Evolutionary conservation across 192 early-diverging fungal genomes (phyloP), one percentile per base, ranked within the genome.

Genomic region (Chytriomyces sp.): DNA sequence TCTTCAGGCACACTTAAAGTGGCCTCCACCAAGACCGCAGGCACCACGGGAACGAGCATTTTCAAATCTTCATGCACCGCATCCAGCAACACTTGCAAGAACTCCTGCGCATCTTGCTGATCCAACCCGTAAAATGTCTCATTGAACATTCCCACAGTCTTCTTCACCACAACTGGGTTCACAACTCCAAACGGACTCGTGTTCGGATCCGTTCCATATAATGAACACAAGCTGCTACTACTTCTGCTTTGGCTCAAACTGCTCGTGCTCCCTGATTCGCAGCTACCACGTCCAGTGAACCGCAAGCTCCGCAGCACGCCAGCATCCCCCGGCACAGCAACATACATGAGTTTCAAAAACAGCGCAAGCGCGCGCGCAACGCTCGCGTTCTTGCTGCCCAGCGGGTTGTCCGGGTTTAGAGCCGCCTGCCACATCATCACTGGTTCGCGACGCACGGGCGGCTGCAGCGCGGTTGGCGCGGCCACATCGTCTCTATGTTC

Each of bases 101-200:
- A 95, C 75, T 95, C 94, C 61, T 95, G 93, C 0, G 93, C 91
- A 77, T 96, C 94, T n/a, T 96, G 92, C 74, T 96, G 94, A 39
- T 94, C 92, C 39, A 82, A 83, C 12, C 90, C 90, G 31, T 77
- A 79, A 68, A 93, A 96, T 61, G 91, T 12, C 92, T 84, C 3
- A 88, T 88, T 64, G 49, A 52, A 73, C 12, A 49, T 4, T 22
- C 39, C 52, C 1, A 55, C 40, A 22, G 41, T 34, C 10, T 26
- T 39, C 33, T 73, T 64, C 49, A 63, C 22, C 26, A 41, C n/a
- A 49, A 19, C 19, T 57, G 37, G 28, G 19, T 59, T 34, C 54
- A 59, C 36, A 72, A 37, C 22, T 22, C 14, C 49, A 26, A 22
- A 12, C 14, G 12, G 5, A 63, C 5, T 34, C 7, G 19, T 34